phyloP scores from a whole-genome alignment of 352 stramenopile species.

The Pythium utonaiense region DNA sequence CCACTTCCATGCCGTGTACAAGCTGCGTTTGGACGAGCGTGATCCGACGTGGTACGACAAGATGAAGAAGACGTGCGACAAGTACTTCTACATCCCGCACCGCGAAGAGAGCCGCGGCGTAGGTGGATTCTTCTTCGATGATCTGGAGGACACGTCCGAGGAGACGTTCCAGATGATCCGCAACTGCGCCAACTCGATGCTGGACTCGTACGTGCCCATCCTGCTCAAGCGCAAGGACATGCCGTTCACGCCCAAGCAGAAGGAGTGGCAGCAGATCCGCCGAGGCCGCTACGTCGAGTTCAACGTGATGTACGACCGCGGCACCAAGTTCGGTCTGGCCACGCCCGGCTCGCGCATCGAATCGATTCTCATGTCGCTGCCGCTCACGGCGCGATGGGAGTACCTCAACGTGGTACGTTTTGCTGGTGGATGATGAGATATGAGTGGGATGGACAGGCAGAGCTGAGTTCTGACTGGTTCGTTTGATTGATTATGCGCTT shows the following conservation, averaged over 20 bases:
- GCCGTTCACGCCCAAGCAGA: slow-evolving; percentile 94
- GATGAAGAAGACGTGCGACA: slow-evolving; percentile 97
- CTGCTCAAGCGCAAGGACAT: slow-evolving; percentile 94
- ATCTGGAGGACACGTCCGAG: slow-evolving; percentile 94
- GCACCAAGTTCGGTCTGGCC: slow-evolving; percentile 97
- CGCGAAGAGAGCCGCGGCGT: slow-evolving; percentile 94
- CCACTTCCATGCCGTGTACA: slow-evolving; percentile 98
- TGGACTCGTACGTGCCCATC: slow-evolving; percentile 95
- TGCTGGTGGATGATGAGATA: background rate
- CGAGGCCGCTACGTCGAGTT: slow-evolving; percentile 98
- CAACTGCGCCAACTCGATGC: slow-evolving; percentile 75
- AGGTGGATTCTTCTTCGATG: slow-evolving; percentile 98
- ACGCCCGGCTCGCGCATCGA: slow-evolving; percentile 96
- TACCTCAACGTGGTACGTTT: slow-evolving; percentile 83
- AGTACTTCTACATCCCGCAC: slow-evolving; percentile 98
- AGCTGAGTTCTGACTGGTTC: background rate
- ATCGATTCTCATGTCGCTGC: slow-evolving; percentile 98
- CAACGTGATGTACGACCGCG: slow-evolving; percentile 99
- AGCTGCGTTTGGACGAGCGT: slow-evolving; percentile 90
- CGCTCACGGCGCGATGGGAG: slow-evolving; percentile 95
- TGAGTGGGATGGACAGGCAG: background rate
- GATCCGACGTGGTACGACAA: slow-evolving; percentile 91
- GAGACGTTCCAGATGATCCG: slow-evolving; percentile 81
- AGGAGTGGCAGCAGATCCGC: slow-evolving; percentile 97
- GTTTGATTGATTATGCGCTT: background rate